Percentiles rank a stretch among this genome's conserved stretches.
Conservation (phyloP, 2,329 filamentous ascomycete species). For the Macrophomina tecta region DNA sequence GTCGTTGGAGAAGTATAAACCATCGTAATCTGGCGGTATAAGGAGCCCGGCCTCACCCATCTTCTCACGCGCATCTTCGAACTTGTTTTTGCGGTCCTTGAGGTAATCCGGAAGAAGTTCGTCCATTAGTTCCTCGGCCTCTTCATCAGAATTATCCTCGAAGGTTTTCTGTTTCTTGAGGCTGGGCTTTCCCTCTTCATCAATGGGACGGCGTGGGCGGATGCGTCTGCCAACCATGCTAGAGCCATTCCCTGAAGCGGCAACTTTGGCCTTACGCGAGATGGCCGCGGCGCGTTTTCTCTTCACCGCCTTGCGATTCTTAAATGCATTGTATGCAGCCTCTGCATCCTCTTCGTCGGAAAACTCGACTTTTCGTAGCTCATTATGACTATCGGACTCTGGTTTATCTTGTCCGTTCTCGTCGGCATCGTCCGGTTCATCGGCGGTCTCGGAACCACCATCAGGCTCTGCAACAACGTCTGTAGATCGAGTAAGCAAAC, state of each 20-base stretch:
- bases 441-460: slow-evolving; percentile 4
- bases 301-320: slow-evolving; percentile 62
- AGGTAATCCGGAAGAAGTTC: slow-evolving; percentile 75
- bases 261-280: slow-evolving; percentile 53
- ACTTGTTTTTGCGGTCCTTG: slow-evolving; percentile 68
- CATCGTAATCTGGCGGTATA: slow-evolving; percentile 77
- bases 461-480: slow-evolving; percentile 4
- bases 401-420: slow-evolving; percentile 1
- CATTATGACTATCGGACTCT: background rate
- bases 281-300: slow-evolving; percentile 55
- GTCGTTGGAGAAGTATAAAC: slow-evolving; percentile 77
- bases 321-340: slow-evolving; percentile 67
- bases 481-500: background rate
- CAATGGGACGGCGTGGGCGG: slow-evolving; percentile 30
- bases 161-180: slow-evolving; percentile 31
- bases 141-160: slow-evolving; percentile 45
- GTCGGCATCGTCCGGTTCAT: slow-evolving; percentile 11
- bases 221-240: slow-evolving; percentile 49
- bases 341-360: slow-evolving; percentile 62
- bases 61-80: slow-evolving; percentile 66
- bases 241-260: slow-evolving; percentile 39
- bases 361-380: slow-evolving; percentile 28
- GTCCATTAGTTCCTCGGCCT: slow-evolving; percentile 58
- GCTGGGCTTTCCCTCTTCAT: background rate
- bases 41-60: slow-evolving; percentile 73